Evolutionary conservation across 179 eudicot genomes (phyloP).

Genomic region (Drosera spatulata): DNA sequence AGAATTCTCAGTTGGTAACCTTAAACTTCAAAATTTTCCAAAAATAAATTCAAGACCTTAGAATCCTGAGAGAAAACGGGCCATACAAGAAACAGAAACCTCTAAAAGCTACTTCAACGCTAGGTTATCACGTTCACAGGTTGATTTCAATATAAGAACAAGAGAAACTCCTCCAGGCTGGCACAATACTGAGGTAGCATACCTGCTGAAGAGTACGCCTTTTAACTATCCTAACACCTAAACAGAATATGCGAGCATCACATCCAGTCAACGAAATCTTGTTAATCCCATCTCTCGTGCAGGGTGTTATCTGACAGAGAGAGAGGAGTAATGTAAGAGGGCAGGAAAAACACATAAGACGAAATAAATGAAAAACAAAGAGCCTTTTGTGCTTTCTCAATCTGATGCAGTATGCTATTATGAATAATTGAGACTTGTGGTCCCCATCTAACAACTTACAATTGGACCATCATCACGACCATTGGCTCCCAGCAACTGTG

Average conservation of each 20-base stretch:
- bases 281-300: constrained; percentile 81
- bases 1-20: no score
- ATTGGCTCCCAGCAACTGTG: constrained; percentile 86
- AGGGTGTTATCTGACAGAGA: constrained; percentile 72
- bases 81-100: no score
- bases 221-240: constrained; percentile 84
- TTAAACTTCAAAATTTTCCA: no score
- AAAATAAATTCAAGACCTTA: no score
- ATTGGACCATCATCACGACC: constrained; percentile 98
- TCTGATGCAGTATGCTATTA: neutral
- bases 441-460: constrained; percentile 38
- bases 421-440: neutral
- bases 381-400: neutral
- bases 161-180: no score
- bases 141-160: no score
- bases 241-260: constrained; percentile 84
- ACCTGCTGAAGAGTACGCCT: constrained; percentile 82
- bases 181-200: neutral
- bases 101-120: no score
- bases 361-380: neutral
- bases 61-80: no score
- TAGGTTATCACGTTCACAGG: no score
- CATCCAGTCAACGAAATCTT: constrained; percentile 80
- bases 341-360: neutral
- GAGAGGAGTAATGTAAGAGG: constrained; percentile 7